Base-by-base conservation (phyloP, 371 early-diverging fungal species). In the Lichtheimia corymbifera region DNA sequence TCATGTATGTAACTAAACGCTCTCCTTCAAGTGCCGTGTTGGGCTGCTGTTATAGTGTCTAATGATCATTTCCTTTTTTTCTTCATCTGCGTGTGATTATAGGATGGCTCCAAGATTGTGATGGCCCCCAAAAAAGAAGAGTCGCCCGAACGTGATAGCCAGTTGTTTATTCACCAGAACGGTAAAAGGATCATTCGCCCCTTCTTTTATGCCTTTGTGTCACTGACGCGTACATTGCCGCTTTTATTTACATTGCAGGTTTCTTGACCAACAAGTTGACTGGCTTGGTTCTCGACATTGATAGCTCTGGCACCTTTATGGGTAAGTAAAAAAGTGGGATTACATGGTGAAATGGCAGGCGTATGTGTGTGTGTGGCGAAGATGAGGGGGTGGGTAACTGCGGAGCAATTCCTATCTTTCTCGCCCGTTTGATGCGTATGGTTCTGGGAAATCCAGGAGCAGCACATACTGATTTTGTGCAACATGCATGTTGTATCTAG, bases 201-300 rank as follows among this genome's bases (percentile, higher is more conserved):
- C 35, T 35, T 9, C 35, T 4, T 35, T 35, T 35, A 35, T 35
- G 35, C 35, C 35, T 11, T 35, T 35, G 35, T 35, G 35, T 35
- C 35, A 35, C 35, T 35, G 11, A 35, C 35, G 35, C 35, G 35
- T 35, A 35, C 11, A 35, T 35, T 28, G 0, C 22, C 22, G 22
- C 22, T 7, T 5, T 7, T 35, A 35, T 35, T 35, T 6, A 28
- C n/a, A 58, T 12, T 24, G 6, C 57, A 76, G 77, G 77, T 47
- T 72, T 72, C 41, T 64, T 75, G 50, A 75, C 75, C 20, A 75
- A 75, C 63, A 75, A 75, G 47, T 24, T 44, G 20, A 65, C 61
- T 7, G 75, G 72, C 42, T 67, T 72, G 24, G 75, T 75, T 17
- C 56, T 75, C 50, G 75, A 75, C 25, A 65, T 75, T 43, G 70